Conservation (phyloP, 2,329 filamentous ascomycete species). For the Furcasterigmium sp. region DNA sequence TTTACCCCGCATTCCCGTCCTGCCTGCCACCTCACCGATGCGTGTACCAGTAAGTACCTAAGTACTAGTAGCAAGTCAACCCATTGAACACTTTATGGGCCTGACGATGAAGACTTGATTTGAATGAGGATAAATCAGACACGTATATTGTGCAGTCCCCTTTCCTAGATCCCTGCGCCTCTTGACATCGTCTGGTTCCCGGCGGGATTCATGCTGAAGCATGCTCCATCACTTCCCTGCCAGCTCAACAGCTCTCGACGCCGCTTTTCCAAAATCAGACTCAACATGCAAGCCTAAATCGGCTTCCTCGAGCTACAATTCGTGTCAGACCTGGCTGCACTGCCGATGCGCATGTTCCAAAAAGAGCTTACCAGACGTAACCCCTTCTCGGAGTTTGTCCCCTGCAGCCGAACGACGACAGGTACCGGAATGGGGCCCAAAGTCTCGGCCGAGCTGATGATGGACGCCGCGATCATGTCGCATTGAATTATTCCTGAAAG, state of each 20-base stretch:
- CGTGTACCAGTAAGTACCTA: too few relatives aligned
- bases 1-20: too few relatives aligned
- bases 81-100: too few relatives aligned
- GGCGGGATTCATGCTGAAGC: too few relatives aligned
- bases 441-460: conserved; percentile 33
- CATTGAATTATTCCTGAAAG: conserved; percentile 38
- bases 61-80: too few relatives aligned
- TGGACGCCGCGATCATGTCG: conserved; percentile 46
- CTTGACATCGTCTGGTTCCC: too few relatives aligned
- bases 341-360: conserved; percentile 1
- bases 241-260: conserved; percentile 25
- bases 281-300: conserved; percentile 30
- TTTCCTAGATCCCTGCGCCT: too few relatives aligned
- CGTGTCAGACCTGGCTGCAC: too few relatives aligned
- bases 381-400: conserved; percentile 37
- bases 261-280: conserved; percentile 30
- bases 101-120: not conserved
- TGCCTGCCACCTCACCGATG: too few relatives aligned
- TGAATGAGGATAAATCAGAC: too few relatives aligned
- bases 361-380: conserved; percentile 29
- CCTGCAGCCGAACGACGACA: conserved; percentile 40
- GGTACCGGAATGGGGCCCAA: conserved; percentile 32
- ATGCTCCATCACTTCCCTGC: conserved; percentile 11
- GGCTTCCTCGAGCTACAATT: conserved; percentile 25
- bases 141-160: too few relatives aligned